Percentiles rank a stretch among this genome's conserved stretches.
These are phyloP conservation scores for Trichoderma hamatum DNA, from an alignment of 2,329 filamentous ascomycete genomes.

Conservation along the genomic window DNA sequence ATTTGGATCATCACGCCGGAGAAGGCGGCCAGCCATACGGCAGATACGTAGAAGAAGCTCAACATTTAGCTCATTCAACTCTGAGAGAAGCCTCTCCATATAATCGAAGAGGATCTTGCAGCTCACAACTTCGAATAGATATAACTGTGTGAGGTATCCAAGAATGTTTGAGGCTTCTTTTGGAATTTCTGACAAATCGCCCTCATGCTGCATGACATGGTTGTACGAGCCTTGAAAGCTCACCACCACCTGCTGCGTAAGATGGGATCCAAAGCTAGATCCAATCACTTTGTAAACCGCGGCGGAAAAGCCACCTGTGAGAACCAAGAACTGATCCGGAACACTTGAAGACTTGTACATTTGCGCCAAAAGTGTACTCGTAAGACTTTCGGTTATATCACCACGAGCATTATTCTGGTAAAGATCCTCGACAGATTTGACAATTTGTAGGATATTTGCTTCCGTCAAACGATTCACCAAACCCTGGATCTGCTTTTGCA, in stretches of 20 bases:
- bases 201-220: constrained; percentile 43
- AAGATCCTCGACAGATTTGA: constrained; percentile 78
- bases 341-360: constrained; percentile 77
- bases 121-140: constrained; percentile 87
- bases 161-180: constrained; percentile 69
- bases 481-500: constrained; percentile 83
- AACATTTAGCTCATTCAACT: constrained; percentile 82
- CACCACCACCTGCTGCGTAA: constrained; percentile 77
- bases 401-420: constrained; percentile 86
- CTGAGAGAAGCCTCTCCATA: constrained; percentile 73
- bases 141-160: constrained; percentile 81
- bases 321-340: constrained; percentile 85
- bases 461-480: constrained; percentile 92
- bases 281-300: constrained; percentile 87
- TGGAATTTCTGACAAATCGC: constrained; percentile 44
- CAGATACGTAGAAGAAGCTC: constrained; percentile 86
- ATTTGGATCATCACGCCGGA: constrained; percentile 86
- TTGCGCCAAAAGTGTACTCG: constrained; percentile 76
- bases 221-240: constrained; percentile 71
- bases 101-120: constrained; percentile 89
- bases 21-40: constrained; percentile 76
- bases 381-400: constrained; percentile 78
- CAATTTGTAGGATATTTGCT: constrained; percentile 81
- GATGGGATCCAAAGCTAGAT: constrained; percentile 84
- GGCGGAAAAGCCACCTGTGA: constrained; percentile 86